Conservation (phyloP, 176 grass and related monocot genomes). For the Avena insularis region DNA sequence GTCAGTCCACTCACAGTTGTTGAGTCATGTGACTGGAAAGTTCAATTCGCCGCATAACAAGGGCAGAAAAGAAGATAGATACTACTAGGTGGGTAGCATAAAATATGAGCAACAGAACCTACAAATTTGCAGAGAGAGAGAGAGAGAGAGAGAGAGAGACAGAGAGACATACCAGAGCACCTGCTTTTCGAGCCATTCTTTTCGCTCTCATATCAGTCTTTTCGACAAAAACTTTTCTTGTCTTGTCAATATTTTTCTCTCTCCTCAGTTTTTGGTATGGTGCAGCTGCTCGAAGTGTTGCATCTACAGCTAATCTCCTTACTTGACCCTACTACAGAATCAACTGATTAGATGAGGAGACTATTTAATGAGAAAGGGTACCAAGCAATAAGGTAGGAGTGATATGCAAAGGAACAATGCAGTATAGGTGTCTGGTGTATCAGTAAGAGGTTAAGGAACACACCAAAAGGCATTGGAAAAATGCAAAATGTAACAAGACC, state of each 20-base stretch:
- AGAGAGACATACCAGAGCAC: constrained; percentile 75
- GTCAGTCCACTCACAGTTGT: constrained; percentile 15
- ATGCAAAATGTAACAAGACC: constrained; percentile 19
- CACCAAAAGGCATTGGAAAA: background rate
- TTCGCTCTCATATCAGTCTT: constrained; percentile 99
- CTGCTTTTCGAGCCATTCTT: constrained; percentile 99
- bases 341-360: constrained; percentile 17
- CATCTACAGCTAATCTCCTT: constrained; percentile 96
- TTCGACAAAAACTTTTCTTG: constrained; percentile 96
- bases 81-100: background rate
- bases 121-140: background rate
- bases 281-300: constrained; percentile 96
- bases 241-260: constrained; percentile 67
- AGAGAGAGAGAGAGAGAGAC: no score
- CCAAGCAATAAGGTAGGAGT: constrained; percentile 5
- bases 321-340: constrained; percentile 80
- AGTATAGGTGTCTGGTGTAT: constrained; percentile 12
- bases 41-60: background rate
- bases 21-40: background rate
- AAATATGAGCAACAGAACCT: constrained; percentile 13
- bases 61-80: constrained; percentile 27
- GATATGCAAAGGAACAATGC: constrained; percentile 5
- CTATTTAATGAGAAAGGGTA: constrained; percentile 40
- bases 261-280: constrained; percentile 94
- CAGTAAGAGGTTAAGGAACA: background rate